These are phyloP conservation scores for Aspergillus sp. DNA, from an alignment of 2,329 filamentous ascomycete species.

Conservation along the genomic window DNA sequence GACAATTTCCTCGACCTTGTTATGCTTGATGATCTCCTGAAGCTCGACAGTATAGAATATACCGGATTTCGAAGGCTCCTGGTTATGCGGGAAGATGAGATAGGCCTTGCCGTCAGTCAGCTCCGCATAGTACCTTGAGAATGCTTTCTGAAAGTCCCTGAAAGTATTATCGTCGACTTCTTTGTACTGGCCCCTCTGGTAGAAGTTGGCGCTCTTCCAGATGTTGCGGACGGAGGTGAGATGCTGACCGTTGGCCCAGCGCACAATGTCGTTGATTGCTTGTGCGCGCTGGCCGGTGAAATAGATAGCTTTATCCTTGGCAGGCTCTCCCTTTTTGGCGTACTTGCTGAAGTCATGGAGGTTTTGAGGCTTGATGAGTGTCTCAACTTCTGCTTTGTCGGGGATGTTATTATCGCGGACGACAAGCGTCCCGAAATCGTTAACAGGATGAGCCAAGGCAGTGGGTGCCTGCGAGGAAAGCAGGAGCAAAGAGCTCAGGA, in stretches of 20 bases:
- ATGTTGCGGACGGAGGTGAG: not conserved
- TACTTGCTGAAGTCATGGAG: not conserved
- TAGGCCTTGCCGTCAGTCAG: not conserved
- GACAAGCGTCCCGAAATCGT: not conserved
- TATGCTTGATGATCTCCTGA: not conserved
- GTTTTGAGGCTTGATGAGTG: not conserved
- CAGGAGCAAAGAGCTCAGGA: not conserved
- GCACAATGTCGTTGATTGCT: not conserved
- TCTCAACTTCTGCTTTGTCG: not conserved
- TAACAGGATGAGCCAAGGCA: not conserved
- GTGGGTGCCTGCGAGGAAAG: not conserved
- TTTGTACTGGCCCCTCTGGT: not conserved
- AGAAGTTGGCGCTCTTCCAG: not conserved
- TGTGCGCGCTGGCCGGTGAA: not conserved
- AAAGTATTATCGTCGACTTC: not conserved
- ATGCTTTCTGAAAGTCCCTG: not conserved
- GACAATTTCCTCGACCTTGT: not conserved
- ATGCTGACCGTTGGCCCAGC: not conserved
- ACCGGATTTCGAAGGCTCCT: not conserved
- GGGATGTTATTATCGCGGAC: not conserved
- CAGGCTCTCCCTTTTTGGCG: not conserved
- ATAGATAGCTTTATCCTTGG: not conserved
- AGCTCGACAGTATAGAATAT: not conserved
- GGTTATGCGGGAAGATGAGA: not conserved
- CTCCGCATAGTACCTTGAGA: not conserved